Evolutionary conservation across 1,284 basidiomycete genomes (phyloP), one percentile per base, ranked within the genome.

Genomic region (Heterobasidion occidentale): DNA sequence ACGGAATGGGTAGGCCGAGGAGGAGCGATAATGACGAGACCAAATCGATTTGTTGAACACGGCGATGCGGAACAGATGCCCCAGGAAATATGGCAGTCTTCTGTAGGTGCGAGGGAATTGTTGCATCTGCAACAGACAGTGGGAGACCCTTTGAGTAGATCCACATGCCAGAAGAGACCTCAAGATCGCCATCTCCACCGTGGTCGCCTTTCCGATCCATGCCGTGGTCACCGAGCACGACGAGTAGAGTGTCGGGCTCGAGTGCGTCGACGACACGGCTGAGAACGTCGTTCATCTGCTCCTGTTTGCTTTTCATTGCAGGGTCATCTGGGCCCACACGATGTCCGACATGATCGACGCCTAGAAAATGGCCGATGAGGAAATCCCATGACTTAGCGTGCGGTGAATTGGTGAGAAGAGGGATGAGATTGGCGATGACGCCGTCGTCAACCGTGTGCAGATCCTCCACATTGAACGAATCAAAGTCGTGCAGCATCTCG

Each of bases 381-480:
- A 98, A 81, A 65, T 94, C 88, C 89, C 90, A 92, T 47, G 83
- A 73, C 0, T 82, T 77, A 35, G 55, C 74, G 64, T 60, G 74
- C 2, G 55, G 46, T 33, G 58, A 51, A 50, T 72, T 73, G 9
- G 56, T 64, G 7, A 98, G 77, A 12, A 95, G 81, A 0, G 92
- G 90, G 62, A 94, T 85, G n/a, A 99, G 78, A 64, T 93, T 85
- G 12, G 73, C 65, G 46, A 89, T 85, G 56, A 99, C 94, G 9
- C 96, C 95, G 53, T 88, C 77, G 66, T 99, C 97, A 42, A 99
- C 97, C 0, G 92, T 91, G 67, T 99, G 93, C 15, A 99, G 78
- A 68, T 99, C 97, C 70, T 98, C 96, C 58, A 99, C 96, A 70
- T 99, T 96, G 80, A 99, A 99, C 1, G 94, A 98, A 70, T 98